Evolutionary conservation across 768 basidiomycete genomes (phyloP).

Genomic region (Leccinum incarnatum): DNA sequence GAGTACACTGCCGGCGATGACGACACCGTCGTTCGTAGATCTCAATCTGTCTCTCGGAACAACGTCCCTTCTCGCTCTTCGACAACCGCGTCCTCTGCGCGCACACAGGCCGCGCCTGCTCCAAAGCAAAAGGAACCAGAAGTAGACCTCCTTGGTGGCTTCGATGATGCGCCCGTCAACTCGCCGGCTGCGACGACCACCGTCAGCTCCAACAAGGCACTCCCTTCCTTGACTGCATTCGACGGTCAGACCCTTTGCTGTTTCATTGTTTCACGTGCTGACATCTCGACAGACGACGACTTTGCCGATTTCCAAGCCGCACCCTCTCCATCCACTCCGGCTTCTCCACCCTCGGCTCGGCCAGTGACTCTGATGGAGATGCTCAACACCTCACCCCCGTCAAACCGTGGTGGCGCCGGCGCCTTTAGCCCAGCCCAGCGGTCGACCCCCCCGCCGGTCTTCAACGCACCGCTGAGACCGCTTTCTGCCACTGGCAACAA

Average conservation of each 20-base stretch:
- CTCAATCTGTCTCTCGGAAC: slow-evolving; percentile 37
- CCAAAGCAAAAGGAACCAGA: slow-evolving; percentile 46
- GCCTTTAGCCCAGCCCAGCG: slow-evolving; percentile 7
- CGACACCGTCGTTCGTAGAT: slow-evolving; percentile 48
- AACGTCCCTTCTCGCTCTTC: slow-evolving; percentile 28
- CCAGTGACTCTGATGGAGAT: slow-evolving; percentile 46
- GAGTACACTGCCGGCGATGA: slow-evolving; percentile 98
- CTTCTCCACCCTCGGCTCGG: slow-evolving; percentile 34
- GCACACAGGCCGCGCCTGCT: slow-evolving; percentile 26
- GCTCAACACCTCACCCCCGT: slow-evolving; percentile 36
- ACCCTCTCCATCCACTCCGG: slow-evolving; percentile 42
- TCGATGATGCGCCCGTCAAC: slow-evolving; percentile 55
- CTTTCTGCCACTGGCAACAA: slow-evolving; percentile 30
- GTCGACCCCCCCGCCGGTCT: slow-evolving; percentile 25
- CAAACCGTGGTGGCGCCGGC: slow-evolving; percentile 8
- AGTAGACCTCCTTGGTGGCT: slow-evolving; percentile 75
- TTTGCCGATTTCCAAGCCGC: slow-evolving; percentile 85
- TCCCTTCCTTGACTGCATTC: slow-evolving; percentile 28
- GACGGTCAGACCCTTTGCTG: slow-evolving; percentile 22
- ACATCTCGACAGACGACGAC: slow-evolving; percentile 61
- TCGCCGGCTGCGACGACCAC: slow-evolving; percentile 14
- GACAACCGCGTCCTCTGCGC: slow-evolving; percentile 40
- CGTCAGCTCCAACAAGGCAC: slow-evolving; percentile 29
- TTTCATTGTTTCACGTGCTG: neutral
- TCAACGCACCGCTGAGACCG: slow-evolving; percentile 16